Base-by-base conservation (phyloP, 2,329 filamentous ascomycete genomes). In the Ceratocystis albifundus region DNA sequence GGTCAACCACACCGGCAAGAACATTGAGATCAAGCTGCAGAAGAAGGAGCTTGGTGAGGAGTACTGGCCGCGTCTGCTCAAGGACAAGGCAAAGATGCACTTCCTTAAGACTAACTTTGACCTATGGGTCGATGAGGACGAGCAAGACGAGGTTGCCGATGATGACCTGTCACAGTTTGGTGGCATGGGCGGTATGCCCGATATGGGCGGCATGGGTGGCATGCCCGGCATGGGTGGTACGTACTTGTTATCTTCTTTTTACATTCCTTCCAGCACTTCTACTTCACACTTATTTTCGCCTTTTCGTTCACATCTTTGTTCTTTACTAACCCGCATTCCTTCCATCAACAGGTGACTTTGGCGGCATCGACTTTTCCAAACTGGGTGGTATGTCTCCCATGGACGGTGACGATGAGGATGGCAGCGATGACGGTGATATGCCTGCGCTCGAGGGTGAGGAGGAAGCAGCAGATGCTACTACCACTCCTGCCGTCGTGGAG, bases 51-150 rank as follows among this genome's bases (percentile, higher is more conserved):
- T 94, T 70, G 89, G 91, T 78, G 85, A 90, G 74, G 90, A 94
- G 78, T 97, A 88, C 84, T 99, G 94, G 94, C 92, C 92, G 70
- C 86, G 94, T 70, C 83, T 99, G 73, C 83, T 96, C 75, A 96
- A 96, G 86, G 89, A 93, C 69, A 77, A 80, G 71, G 88, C 90
- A 83, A 96, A 90, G 82, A 80, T 89, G 66, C 94, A 97, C 80
- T 99, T 91, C 84, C 79, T 99, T 74, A 96, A 96, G 87, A 97
- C 94, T 70, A 88, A 99, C 80, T 99, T 99, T 73, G 92, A 96
- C 81, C 96, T 96, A 88, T 96, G 92, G 92, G 89, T 96, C 73
- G 92, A 96, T 72, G 90, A 96, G 84, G 92, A 99, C 75, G 94
- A 99, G 84, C 94, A 99, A 81, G 88, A 97, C 74, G 91, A 90